These are phyloP conservation scores for Zizania latifolia DNA, from an alignment of 176 grass and related monocot species.

Conservation along the genomic window DNA sequence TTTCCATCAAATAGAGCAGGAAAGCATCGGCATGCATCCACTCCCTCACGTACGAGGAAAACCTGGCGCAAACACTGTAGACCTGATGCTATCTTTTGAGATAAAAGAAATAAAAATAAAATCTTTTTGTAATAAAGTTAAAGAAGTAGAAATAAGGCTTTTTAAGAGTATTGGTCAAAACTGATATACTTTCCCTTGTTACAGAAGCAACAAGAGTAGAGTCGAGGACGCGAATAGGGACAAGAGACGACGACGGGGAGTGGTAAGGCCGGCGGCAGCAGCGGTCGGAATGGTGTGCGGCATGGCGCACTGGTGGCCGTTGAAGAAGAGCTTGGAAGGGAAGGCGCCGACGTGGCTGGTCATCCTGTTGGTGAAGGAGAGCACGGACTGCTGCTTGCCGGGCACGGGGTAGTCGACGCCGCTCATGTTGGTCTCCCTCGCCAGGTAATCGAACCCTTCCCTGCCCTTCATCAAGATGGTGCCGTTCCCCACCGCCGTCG, in stretches of 20 bases:
- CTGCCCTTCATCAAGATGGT: constrained; percentile 56
- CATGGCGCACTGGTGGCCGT: constrained; percentile 79
- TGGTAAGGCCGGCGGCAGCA: too few relatives aligned
- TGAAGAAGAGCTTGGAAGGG: constrained; percentile 72
- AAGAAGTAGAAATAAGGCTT: too few relatives aligned
- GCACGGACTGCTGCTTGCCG: constrained; percentile 64
- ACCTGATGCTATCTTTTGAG: too few relatives aligned
- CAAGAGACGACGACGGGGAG: neutral
- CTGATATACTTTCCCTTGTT: too few relatives aligned
- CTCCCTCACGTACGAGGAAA: too few relatives aligned
- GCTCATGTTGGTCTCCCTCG: constrained; percentile 36
- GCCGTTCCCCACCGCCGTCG: constrained; percentile 32
- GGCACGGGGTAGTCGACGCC: constrained; percentile 50
- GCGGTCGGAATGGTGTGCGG: constrained; percentile 41
- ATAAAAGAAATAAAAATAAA: too few relatives aligned
- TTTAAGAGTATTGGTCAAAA: too few relatives aligned
- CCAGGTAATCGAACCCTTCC: constrained; percentile 34
- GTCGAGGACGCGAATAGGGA: neutral
- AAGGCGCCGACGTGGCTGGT: constrained; percentile 24
- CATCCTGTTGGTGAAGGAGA: constrained; percentile 47
- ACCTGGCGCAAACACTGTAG: too few relatives aligned
- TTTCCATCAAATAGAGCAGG: too few relatives aligned
- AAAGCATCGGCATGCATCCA: too few relatives aligned
- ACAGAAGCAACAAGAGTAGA: neutral
- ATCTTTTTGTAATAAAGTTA: too few relatives aligned